These are phyloP conservation scores for Picea mariana DNA, from an alignment of 83 land plant species.

Conservation along the genomic window DNA sequence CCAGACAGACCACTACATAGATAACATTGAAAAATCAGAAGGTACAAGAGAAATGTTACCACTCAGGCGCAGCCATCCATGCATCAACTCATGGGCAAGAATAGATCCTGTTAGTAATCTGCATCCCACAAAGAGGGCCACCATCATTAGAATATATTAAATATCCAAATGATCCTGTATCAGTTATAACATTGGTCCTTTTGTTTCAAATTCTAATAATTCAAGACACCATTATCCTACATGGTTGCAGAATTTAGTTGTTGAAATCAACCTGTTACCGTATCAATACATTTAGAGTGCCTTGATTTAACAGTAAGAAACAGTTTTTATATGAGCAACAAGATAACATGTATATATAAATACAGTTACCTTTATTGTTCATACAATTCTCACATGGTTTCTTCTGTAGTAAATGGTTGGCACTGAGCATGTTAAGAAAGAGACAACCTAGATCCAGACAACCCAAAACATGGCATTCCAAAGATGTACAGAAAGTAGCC, in stretches of 20 bases:
- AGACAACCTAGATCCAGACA: too few relatives aligned
- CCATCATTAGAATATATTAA: slow-evolving; percentile 2
- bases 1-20: neutral
- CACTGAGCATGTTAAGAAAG: too few relatives aligned
- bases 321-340: too few relatives aligned
- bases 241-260: neutral
- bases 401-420: too few relatives aligned
- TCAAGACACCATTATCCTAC: neutral
- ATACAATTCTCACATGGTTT: too few relatives aligned
- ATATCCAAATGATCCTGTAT: neutral
- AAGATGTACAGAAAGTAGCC: too few relatives aligned
- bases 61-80: slow-evolving; percentile 90
- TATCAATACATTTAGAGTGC: neutral
- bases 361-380: too few relatives aligned
- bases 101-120: slow-evolving; percentile 90
- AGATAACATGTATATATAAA: too few relatives aligned
- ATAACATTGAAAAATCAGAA: neutral
- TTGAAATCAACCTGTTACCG: neutral
- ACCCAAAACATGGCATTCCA: too few relatives aligned
- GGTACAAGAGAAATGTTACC: slow-evolving; percentile 37
- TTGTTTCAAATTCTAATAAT: neutral
- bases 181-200: neutral
- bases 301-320: too few relatives aligned
- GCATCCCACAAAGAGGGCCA: slow-evolving; percentile 20
- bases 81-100: slow-evolving; percentile 95